These are phyloP conservation scores for Artomyces pyxidatus DNA, from an alignment of 768 basidiomycete species.

Conservation along the genomic window DNA sequence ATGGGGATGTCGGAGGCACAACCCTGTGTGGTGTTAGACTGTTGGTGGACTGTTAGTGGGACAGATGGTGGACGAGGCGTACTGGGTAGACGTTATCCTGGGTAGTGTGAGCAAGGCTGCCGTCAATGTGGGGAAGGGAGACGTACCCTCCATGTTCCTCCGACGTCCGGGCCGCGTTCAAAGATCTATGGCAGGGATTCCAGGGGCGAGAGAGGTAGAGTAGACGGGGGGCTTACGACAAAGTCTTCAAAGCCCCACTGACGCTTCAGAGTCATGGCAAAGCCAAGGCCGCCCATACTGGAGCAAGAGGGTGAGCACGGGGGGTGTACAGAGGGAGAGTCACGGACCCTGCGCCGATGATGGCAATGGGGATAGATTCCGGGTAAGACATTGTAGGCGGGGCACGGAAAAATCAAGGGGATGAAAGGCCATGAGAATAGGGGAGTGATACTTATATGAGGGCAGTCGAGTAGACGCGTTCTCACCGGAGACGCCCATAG, in stretches of 20 bases:
- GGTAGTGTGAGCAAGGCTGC: not conserved
- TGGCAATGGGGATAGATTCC: not conserved
- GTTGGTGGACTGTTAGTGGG: not conserved
- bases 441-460: no score
- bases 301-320: not conserved
- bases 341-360: not conserved
- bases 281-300: not conserved
- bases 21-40: conserved; percentile 13
- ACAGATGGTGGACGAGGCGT: not conserved
- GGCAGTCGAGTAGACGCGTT: no score
- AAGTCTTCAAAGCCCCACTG: not conserved
- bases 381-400: no score
- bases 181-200: no score
- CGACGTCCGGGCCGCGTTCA: conserved; percentile 20
- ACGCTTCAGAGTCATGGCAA: not conserved
- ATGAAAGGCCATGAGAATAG: no score
- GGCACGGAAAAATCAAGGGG: no score
- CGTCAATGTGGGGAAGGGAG: not conserved
- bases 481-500: no score
- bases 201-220: not conserved
- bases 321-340: not conserved
- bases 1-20: conserved; percentile 21
- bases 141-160: conserved; percentile 22
- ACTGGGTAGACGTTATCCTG: conserved; percentile 23
- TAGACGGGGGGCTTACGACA: not conserved